Evolutionary conservation across 345 rosid genomes (phyloP), one percentile per base, ranked within the genome.

Genomic region (Citrus cavaleriei): DNA sequence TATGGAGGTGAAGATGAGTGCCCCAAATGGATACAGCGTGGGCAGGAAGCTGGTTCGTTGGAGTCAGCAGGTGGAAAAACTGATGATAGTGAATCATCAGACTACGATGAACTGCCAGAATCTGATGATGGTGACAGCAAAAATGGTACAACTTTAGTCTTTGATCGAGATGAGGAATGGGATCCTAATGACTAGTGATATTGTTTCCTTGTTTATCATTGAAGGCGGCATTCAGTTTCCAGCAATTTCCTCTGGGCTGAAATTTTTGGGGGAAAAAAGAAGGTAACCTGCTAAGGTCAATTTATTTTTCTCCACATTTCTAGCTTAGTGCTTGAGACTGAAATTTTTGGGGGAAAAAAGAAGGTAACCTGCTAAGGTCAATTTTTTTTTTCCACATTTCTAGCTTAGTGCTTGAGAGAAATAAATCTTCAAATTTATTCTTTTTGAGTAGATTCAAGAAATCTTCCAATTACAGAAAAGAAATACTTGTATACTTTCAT

Each of bases 161-260:
- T 88, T 24, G 95, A 92, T 80, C 92, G 83, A 64, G 99, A 96
- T 62, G 97, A 94, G 42, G 99, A 96, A 74, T 94, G 95, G 97
- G 99, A 96, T 85, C 94, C 98, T 35, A 91, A 93, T 77, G 99
- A 94, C 90, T 96, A 91, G 71, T 18, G 68, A 54, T 30, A 71
- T 54, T 64, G 55, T 49, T 79, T 77, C 25, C 62, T 38, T 37
- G 62, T 38, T 78, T 66, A 37, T 58, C 71, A 57, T 42, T 78
- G 78, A 73, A 21, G 81, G 73, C 10, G 77, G 79, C 65, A 78
- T 74, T 87, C 80, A 73, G 75, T 68, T 80, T 80, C 59, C 71
- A 57, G 78, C 61, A 79, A 68, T 81, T 79, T 83, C 76, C 66
- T 82, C 83, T 62, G 83, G 83, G 72, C 75, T 72, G 79, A 32